phyloP scores from a whole-genome alignment of 768 basidiomycete species.

The Mrakia hoshinonis region DNA sequence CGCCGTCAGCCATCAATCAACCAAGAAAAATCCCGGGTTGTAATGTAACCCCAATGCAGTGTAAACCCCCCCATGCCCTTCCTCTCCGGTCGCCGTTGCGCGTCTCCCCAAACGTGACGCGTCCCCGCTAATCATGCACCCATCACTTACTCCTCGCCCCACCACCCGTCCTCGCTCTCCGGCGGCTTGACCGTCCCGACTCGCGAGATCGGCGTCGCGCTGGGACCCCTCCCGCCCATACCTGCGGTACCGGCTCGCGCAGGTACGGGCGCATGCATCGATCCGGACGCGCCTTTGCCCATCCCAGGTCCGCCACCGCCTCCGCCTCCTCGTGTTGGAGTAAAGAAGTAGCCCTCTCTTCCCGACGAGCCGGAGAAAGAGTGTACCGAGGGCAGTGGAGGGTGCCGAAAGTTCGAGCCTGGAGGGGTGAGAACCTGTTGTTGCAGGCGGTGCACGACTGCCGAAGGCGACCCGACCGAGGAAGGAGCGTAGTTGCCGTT shows the following conservation, averaged over 20 bases:
- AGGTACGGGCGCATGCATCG: conserved; percentile 1
- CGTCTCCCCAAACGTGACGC: not conserved
- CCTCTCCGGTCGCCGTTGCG: too few relatives aligned
- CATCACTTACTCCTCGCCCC: not conserved
- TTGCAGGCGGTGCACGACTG: conserved; percentile 3
- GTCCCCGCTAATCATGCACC: not conserved
- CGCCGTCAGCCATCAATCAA: too few relatives aligned
- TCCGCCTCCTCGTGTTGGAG: not conserved
- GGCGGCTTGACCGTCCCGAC: conserved; percentile 14
- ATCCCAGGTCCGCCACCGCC: too few relatives aligned
- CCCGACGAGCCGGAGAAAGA: not conserved
- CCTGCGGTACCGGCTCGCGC: not conserved
- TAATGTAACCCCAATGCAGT: too few relatives aligned
- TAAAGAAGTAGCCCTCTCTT: not conserved
- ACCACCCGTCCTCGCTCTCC: conserved; percentile 14
- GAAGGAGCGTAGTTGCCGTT: conserved; percentile 4
- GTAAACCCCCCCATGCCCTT: too few relatives aligned
- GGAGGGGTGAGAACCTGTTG: conserved; percentile 12
- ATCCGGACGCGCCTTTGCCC: not conserved
- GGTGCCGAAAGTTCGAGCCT: not conserved
- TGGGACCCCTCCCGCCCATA: not conserved
- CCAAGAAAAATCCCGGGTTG: too few relatives aligned
- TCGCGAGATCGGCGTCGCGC: not conserved
- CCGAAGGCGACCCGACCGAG: not conserved
- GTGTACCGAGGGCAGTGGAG: not conserved